Evolutionary conservation across 192 early-diverging fungal species (phyloP).

Genomic region (Tieghemiomyces parasiticus): DNA sequence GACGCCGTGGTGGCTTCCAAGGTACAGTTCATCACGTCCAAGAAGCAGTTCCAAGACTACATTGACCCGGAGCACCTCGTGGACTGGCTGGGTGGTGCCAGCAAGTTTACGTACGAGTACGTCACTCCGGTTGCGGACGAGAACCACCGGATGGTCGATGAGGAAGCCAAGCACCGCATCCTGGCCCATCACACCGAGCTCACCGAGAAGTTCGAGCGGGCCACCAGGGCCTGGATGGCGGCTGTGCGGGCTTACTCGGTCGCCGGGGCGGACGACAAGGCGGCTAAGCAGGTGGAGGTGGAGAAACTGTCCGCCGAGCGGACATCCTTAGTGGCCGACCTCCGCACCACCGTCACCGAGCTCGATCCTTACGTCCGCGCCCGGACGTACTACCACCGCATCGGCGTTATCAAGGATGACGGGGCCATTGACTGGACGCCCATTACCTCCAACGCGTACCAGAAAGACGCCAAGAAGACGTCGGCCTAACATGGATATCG

Average conservation of each 20-base stretch:
- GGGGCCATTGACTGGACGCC: neutral
- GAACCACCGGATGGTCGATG: constrained; percentile 32
- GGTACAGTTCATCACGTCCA: constrained; percentile 51
- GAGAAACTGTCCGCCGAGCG: constrained; percentile 19
- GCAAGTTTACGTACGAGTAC: constrained; percentile 38
- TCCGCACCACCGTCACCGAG: constrained; percentile 28
- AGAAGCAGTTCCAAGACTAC: constrained; percentile 43
- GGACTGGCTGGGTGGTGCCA: constrained; percentile 38
- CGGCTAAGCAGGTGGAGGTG: constrained; percentile 17
- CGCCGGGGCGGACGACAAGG: too few species aligned
- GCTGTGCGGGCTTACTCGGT: constrained; percentile 19
- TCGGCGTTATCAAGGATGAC: constrained; percentile 21
- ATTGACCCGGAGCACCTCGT: constrained; percentile 47
- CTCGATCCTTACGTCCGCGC: constrained; percentile 32
- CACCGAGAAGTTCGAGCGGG: constrained; percentile 26
- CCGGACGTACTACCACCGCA: constrained; percentile 33
- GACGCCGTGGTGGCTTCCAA: constrained; percentile 85
- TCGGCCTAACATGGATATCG: too few species aligned
- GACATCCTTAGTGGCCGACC: constrained; percentile 19
- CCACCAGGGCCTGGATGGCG: constrained; percentile 32
- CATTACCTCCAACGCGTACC: neutral
- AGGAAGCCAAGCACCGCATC: constrained; percentile 18
- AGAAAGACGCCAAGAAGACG: too few species aligned
- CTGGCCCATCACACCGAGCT: constrained; percentile 17
- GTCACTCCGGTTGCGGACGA: constrained; percentile 25